Conservation (phyloP, 1,139 yeast species). For the Insectozyma bohioensis region DNA sequence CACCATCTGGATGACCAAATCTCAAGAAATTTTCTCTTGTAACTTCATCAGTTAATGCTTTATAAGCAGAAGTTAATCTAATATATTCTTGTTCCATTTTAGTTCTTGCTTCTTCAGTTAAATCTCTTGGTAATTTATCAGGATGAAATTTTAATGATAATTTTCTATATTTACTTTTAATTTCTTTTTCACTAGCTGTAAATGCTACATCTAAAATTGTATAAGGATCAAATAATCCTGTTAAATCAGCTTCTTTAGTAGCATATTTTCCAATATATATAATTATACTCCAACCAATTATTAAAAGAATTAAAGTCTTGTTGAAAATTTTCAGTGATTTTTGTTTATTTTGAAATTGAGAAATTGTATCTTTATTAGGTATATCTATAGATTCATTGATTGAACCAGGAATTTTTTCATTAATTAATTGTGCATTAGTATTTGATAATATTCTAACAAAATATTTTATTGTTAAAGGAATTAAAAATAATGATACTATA, state of each 20-base stretch:
- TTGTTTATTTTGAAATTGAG: slow-evolving; percentile 38
- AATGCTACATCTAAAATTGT: slow-evolving; percentile 73
- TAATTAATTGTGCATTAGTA: slow-evolving; percentile 23
- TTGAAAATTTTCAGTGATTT: slow-evolving; percentile 43
- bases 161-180: slow-evolving; percentile 82
- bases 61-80: slow-evolving; percentile 85
- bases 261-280: slow-evolving; percentile 47
- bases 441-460: slow-evolving; percentile 25
- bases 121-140: slow-evolving; percentile 75
- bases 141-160: slow-evolving; percentile 90
- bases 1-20: slow-evolving; percentile 98
- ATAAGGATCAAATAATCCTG: slow-evolving; percentile 80
- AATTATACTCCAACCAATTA: slow-evolving; percentile 69
- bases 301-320: slow-evolving; percentile 44
- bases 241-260: slow-evolving; percentile 48
- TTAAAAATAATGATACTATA: slow-evolving; percentile 54
- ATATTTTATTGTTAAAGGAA: slow-evolving; percentile 66
- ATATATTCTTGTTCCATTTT: slow-evolving; percentile 77
- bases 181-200: slow-evolving; percentile 69
- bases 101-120: slow-evolving; percentile 57
- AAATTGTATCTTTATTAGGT: slow-evolving; percentile 42
- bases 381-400: slow-evolving; percentile 36
- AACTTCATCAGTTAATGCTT: slow-evolving; percentile 88
- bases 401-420: slow-evolving; percentile 32
- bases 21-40: slow-evolving; percentile 78